A percentile compares a stretch with the other conserved stretches of the same genome.
These are phyloP conservation scores for Posidonia oceanica DNA, from an alignment of 116 monocot genomes.

Conservation along the genomic window DNA sequence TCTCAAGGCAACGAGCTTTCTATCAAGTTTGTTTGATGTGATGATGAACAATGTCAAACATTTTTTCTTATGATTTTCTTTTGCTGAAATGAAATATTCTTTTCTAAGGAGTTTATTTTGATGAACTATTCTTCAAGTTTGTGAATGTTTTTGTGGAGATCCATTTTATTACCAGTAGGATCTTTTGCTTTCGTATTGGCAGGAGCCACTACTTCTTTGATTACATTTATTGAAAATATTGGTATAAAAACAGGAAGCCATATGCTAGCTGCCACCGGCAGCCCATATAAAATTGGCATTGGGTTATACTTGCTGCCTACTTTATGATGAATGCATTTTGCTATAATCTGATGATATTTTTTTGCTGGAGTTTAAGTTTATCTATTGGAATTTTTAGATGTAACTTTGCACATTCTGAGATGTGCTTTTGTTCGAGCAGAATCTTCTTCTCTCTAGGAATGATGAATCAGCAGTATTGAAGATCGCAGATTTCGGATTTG, in stretches of 20 bases:
- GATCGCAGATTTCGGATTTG: conserved; percentile 99
- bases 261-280: no score
- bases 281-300: no score
- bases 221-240: background rate
- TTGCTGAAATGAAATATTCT: no score
- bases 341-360: background rate
- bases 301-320: no score
- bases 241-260: background rate
- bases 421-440: conserved; percentile 41
- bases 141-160: background rate
- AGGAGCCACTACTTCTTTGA: no score
- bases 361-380: background rate
- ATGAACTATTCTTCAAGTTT: background rate
- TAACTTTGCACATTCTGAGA: conserved; percentile 1
- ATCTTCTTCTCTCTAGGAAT: conserved; percentile 73
- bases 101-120: background rate
- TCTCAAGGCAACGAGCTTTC: background rate
- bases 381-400: background rate
- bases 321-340: background rate
- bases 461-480: conserved; percentile 74
- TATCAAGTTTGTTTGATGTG: no score
- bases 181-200: no score
- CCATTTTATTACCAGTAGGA: no score
- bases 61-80: no score
- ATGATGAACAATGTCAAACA: no score